These are phyloP conservation scores for Ascochyta lentis DNA, from an alignment of 2,329 filamentous ascomycete genomes.

Conservation along the genomic window DNA sequence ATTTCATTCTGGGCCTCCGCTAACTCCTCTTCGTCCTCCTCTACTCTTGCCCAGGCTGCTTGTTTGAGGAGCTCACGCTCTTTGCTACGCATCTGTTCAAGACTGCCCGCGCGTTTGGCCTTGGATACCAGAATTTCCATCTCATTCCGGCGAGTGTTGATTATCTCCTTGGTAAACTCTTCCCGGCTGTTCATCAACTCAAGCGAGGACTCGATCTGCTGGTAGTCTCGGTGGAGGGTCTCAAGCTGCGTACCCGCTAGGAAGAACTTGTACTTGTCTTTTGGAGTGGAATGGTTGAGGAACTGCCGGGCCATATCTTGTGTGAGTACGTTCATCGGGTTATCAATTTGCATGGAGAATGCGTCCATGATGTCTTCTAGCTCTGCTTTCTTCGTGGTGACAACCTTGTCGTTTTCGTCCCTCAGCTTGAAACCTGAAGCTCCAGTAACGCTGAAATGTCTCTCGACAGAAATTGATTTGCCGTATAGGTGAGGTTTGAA, in stretches of 20 bases:
- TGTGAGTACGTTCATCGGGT: slow-evolving; percentile 92
- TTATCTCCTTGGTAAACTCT: slow-evolving; percentile 65
- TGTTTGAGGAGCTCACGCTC: slow-evolving; percentile 68
- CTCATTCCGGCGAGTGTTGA: slow-evolving; percentile 65
- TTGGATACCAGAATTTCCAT: slow-evolving; percentile 69
- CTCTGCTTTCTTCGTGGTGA: slow-evolving; percentile 85
- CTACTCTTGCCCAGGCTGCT: slow-evolving; percentile 86
- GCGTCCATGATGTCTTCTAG: slow-evolving; percentile 94
- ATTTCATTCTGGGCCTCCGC: slow-evolving; percentile 39
- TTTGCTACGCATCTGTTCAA: slow-evolving; percentile 68
- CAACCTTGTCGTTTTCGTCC: slow-evolving; percentile 68
- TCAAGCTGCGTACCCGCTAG: slow-evolving; percentile 93
- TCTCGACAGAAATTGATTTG: slow-evolving; percentile 85
- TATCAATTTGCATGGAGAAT: slow-evolving; percentile 92
- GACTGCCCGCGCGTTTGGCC: slow-evolving; percentile 69
- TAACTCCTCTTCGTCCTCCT: slow-evolving; percentile 69
- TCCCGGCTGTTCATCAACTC: slow-evolving; percentile 74
- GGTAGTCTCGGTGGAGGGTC: slow-evolving; percentile 89
- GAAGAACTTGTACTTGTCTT: slow-evolving; percentile 96
- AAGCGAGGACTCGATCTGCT: slow-evolving; percentile 78
- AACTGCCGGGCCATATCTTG: slow-evolving; percentile 96
- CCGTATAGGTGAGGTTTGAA: slow-evolving; percentile 86
- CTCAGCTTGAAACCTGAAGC: slow-evolving; percentile 88
- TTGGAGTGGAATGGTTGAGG: slow-evolving; percentile 79
- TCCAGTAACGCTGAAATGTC: slow-evolving; percentile 79